Evolutionary conservation across 2,329 filamentous ascomycete species (phyloP), one percentile per base, ranked within the genome.

Genomic region (Elsinoe arachidis): DNA sequence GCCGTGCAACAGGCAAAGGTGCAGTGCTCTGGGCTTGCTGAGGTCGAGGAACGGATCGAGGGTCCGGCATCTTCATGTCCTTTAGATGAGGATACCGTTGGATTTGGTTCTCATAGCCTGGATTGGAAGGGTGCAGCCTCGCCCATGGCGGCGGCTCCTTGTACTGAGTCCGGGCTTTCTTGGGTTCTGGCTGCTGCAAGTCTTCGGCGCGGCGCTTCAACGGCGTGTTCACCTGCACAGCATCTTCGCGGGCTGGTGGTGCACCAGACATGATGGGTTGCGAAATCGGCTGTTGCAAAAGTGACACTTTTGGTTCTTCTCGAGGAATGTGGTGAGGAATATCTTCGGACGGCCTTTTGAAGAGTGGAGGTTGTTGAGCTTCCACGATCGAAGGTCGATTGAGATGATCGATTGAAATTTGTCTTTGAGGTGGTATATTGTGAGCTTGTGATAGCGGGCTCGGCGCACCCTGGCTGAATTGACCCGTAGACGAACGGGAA

Each of bases 91-190:
- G 47, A 38, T 43, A 35, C 38, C 35, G 37, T 19, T 23, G 21
- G 14, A 56, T 47, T 17, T 56, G 54, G 14, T 23, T 33, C 15
- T 62, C 55, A 43, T 51, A 63, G 1, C 58, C 60, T 14, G 68
- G 69, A 58, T 71, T 70, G 23, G 56, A 56, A 12, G 54, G 61
- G 23, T 61, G 57, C 7, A 69, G 63, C n/a, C 64, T 60, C 5
- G 69, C 69, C 69, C 69, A 71, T 10, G 65, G 58, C 1, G 69
- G 69, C 37, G 66, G 63, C 38, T 67, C 60, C 9, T 56, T 62
- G 55, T 69, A 68, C 55, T 66, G 66, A 52, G 60, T 61, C 54
- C 60, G 65, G 30, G 61, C 63, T 37, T 63, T 65, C 58, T 71
- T 71, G 6, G 59, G 52, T 21, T 63, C 63, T 10, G 59, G 60